Evolutionary conservation across 1,139 yeast genomes (phyloP), one percentile per base, ranked within the genome.

Genomic region (Arxiozyma slooffiae): DNA sequence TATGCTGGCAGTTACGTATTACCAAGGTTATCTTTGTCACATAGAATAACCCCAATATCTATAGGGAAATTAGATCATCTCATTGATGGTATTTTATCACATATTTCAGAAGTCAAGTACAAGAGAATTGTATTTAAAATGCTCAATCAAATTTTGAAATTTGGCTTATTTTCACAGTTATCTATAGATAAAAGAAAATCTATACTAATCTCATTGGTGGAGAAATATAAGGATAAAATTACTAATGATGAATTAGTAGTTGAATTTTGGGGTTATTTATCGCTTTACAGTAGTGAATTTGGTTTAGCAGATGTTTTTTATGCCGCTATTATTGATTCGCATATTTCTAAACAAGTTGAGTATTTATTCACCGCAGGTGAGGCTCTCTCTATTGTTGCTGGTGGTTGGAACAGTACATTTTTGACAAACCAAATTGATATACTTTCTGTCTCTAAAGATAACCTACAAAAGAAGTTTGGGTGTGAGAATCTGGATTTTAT

Each of bases 351-450:
- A 56, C 89, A 85, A 56, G 73, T 80, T 11, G 97, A 90, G 54
- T 78, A 74, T 51, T 69, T 85, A 40, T 88, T 92, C 59, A 75
- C 90, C 0, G 76, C 83, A 49, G 97, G 97, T 51, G 97, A 92
- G 64, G 92, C 96, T 0, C 69, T 89, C 26, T 75, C 87, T 37
- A 72, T 87, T 20, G 62, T 83, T 6, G 81, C 87, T 0, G 75
- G 81, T 26, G 96, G 97, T 0, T 86, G 95, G 95, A 64, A 74
- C 2, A 82, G 96, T 0, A 74, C 72, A 24, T 74, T 76, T 17
- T 69, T 88, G 55, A 66, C 68, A 41, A 71, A 78, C 43, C 68
- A 74, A 24, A 57, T 80, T 38, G 90, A 84, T 62, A 71, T 82
- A 17, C 50, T 56, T 7, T 46, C 57, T 17, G 37, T 38, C 16